phyloP scores from a whole-genome alignment of 495 filamentous ascomycete species.

The Xylaria grammica region DNA sequence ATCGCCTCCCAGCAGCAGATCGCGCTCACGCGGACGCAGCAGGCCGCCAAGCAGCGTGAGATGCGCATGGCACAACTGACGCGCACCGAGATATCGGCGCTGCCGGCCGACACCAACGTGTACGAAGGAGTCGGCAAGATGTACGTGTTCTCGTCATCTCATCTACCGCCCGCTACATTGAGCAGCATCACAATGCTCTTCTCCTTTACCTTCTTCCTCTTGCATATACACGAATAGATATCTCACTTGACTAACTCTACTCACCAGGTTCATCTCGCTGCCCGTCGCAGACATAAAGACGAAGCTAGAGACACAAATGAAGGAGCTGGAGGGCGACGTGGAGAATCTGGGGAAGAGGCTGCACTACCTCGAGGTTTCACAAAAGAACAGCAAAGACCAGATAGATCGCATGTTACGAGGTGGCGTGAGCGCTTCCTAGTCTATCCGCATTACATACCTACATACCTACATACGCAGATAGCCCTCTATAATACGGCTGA shows the following conservation, averaged over 20 bases:
- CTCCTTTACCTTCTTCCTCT: neutral
- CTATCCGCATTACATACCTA: too few relatives aligned
- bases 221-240: neutral
- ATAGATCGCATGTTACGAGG: constrained; percentile 75
- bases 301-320: constrained; percentile 74
- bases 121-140: constrained; percentile 98
- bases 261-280: constrained; percentile 79
- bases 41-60: constrained; percentile 85
- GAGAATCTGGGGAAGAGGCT: constrained; percentile 84
- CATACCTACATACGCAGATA: neutral
- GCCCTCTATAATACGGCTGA: neutral
- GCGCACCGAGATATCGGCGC: constrained; percentile 73
- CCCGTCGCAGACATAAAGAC: constrained; percentile 75
- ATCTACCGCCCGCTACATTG: neutral
- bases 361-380: constrained; percentile 91
- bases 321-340: constrained; percentile 77
- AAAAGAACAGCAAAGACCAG: constrained; percentile 88
- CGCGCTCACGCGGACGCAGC: constrained; percentile 81
- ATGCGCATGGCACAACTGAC: constrained; percentile 89
- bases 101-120: constrained; percentile 80
- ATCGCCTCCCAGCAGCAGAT: constrained; percentile 91
- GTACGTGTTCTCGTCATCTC: constrained; percentile 54
- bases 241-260: constrained; percentile 15
- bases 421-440: constrained; percentile 29
- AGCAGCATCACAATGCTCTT: neutral